Conservation (phyloP, 345 rosid genomes). For the Microcos paniculata region DNA sequence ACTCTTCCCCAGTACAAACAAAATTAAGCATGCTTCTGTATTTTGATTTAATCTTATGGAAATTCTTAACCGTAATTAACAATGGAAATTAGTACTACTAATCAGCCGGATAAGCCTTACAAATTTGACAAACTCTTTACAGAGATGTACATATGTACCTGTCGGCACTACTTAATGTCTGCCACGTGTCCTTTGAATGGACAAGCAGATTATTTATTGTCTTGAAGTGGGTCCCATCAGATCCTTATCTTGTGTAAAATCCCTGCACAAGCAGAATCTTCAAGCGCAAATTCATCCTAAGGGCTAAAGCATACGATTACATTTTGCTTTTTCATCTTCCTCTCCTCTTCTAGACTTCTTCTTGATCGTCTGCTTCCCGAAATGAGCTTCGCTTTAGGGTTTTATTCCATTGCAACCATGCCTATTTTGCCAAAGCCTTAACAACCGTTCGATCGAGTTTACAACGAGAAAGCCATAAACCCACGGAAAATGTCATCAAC, state of each 20-base stretch:
- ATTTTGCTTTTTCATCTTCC: not conserved
- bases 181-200: conserved; percentile 10
- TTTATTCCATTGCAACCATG: conserved; percentile 9
- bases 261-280: conserved; percentile 7
- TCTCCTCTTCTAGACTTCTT: not conserved
- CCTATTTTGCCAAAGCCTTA: not conserved
- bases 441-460: not conserved
- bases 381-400: conserved; percentile 6
- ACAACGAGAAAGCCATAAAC: not conserved
- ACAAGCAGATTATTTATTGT: not conserved
- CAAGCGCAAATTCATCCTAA: not conserved
- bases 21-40: not conserved
- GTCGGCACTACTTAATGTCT: not conserved
- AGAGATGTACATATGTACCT: not conserved
- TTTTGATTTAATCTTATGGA: no score
- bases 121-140: not conserved
- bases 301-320: not conserved
- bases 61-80: not conserved
- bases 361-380: not conserved
- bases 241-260: conserved; percentile 14
- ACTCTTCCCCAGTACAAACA: not conserved
- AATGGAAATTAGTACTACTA: not conserved
- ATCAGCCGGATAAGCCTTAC: not conserved
- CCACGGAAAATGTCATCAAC: conserved; percentile 35
- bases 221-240: not conserved